Conservation (phyloP, 2,329 filamentous ascomycete species). For the Alternaria sp. region DNA sequence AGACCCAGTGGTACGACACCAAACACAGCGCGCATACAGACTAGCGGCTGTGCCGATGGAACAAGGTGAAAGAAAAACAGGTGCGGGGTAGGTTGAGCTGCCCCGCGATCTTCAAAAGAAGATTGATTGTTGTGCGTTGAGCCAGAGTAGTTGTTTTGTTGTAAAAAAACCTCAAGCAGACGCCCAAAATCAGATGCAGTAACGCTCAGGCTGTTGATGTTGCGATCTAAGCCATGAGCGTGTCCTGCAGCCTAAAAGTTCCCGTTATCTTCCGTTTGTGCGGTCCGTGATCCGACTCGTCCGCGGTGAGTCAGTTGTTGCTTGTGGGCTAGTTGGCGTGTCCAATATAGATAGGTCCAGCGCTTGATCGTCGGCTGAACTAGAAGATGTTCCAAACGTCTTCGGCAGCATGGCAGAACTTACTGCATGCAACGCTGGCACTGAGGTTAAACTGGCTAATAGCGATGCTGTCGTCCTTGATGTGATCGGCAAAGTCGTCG, state of each 20-base stretch:
- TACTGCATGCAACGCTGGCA: conserved; percentile 98
- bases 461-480: conserved; percentile 95
- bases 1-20: conserved; percentile 14
- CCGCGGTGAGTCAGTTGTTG: conserved; percentile 29
- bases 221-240: conserved; percentile 65
- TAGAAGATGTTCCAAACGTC: conserved; percentile 95
- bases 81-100: conserved; percentile 68
- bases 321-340: conserved; percentile 31
- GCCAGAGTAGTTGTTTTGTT: conserved; percentile 77
- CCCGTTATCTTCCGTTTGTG: conserved; percentile 33
- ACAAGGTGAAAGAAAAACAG: conserved; percentile 35
- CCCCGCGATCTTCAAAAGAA: conserved; percentile 53
- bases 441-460: conserved; percentile 98
- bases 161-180: conserved; percentile 78
- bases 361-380: conserved; percentile 26
- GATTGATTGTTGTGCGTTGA: conserved; percentile 75
- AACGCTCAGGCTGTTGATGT: conserved; percentile 66
- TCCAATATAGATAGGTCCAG: conserved; percentile 31
- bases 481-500: conserved; percentile 92
- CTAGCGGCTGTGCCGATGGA: conserved; percentile 16
- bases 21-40: conserved; percentile 18
- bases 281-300: conserved; percentile 21
- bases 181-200: conserved; percentile 62
- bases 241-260: conserved; percentile 41
- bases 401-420: conserved; percentile 98